Base-by-base conservation (phyloP, 2,329 filamentous ascomycete species). In the Xylariales sp. region DNA sequence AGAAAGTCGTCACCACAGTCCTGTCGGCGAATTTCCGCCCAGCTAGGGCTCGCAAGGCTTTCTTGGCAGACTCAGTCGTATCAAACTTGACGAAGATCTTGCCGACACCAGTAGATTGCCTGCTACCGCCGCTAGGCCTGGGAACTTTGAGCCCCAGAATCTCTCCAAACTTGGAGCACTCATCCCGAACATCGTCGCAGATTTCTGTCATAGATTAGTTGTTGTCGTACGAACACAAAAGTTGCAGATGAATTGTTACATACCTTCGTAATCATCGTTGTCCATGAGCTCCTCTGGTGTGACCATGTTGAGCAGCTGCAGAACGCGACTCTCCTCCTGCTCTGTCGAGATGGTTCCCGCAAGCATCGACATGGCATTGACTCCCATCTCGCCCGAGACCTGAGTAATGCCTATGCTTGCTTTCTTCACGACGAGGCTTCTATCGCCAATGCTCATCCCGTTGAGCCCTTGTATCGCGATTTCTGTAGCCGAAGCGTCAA, bases 11-110 rank as follows among this genome's bases (percentile, higher is more conserved):
- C 11, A 98, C 89, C 19, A 98, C 94, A 4, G 93, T 98, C 52
- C 94, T 80, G 65, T 97, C 88, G 1, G 90, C 87, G 60, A 98
- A 99, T 61, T 97, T 96, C 48, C 94, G 78, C 32, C 93, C 93
- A 20, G 94, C 93, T 51, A 99, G 71, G n/a, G 88, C 83, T 53
- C 84, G 82, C 40, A 98, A 71, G 6, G 93, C 94, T 55, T 87
- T 90, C 45, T 85, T 83, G 15, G 91, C 87, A 7, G 83, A 80
- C 35, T 89, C 88, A 3, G 77, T 68, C 4, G 72, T 78, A 47
- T 93, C 87, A 56, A 88, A 98, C 61, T 96, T 97, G 69, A 98
- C 83, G 59, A 84, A 98, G 50, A 99, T 97, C 74, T 97, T 98
- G 59, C 93, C 93, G 16, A 98, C 89, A 32, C 93, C 93, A 20